Evolutionary conservation across 306 rosid genomes (phyloP).

Genomic region (Dalbergia cultrata): DNA sequence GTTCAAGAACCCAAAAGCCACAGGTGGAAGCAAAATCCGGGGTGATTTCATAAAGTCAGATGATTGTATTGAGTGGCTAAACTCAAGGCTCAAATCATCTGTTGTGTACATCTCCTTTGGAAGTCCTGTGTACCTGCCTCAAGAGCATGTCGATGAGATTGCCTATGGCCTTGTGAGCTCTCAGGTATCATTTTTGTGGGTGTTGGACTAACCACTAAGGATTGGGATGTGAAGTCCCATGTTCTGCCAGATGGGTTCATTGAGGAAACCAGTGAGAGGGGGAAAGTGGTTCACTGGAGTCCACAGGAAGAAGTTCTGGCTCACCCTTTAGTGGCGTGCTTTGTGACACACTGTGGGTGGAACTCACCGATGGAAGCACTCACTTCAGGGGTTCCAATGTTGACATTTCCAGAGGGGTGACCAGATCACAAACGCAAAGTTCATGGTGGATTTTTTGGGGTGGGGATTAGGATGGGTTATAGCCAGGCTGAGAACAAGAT

Average conservation of each 20-base stretch:
- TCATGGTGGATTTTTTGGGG: slow-evolving; percentile 63
- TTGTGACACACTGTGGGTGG: slow-evolving; percentile 87
- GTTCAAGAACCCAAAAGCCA: slow-evolving; percentile 54
- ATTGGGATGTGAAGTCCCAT: background rate
- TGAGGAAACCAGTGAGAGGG: slow-evolving; percentile 55
- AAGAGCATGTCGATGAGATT: slow-evolving; percentile 69
- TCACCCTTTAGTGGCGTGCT: slow-evolving; percentile 69
- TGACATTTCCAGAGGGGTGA: slow-evolving; percentile 90
- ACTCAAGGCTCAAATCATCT: slow-evolving; percentile 51
- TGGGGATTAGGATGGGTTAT: slow-evolving; percentile 58
- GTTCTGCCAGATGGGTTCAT: slow-evolving; percentile 62
- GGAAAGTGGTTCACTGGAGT: slow-evolving; percentile 72
- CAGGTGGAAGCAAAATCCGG: slow-evolving; percentile 28
- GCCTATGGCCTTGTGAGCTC: slow-evolving; percentile 68
- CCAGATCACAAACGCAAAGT: slow-evolving; percentile 75
- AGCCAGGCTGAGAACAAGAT: slow-evolving; percentile 45
- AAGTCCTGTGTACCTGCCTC: slow-evolving; percentile 57
- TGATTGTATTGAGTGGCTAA: slow-evolving; percentile 67
- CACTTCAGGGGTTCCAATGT: slow-evolving; percentile 64
- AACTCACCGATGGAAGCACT: slow-evolving; percentile 74
- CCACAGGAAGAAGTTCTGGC: slow-evolving; percentile 69
- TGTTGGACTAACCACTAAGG: slow-evolving; percentile 57
- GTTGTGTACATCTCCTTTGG: slow-evolving; percentile 81
- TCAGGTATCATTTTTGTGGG: slow-evolving; percentile 67
- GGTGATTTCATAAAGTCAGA: slow-evolving; percentile 65